phyloP scores from a whole-genome alignment of 306 rosid genomes.

The Inga leiocalycina region DNA sequence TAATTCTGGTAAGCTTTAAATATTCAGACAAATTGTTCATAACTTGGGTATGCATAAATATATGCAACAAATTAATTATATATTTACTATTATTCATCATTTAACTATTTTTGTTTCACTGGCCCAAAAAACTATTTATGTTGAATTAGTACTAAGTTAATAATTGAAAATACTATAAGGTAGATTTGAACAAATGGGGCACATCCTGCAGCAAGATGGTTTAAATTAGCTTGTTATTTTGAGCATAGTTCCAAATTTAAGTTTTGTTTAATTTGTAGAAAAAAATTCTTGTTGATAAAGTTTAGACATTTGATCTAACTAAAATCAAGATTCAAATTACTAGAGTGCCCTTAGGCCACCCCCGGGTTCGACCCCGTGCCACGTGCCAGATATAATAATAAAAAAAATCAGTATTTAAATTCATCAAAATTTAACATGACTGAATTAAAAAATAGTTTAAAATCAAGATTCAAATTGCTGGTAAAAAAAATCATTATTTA shows the following conservation, averaged over 20 bases:
- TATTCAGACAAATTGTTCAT: neutral
- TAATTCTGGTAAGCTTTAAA: conserved; percentile 48
- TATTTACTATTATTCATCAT: no score
- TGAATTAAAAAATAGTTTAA: no score
- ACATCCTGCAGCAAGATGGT: neutral
- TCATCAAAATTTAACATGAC: no score
- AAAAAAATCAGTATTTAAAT: no score
- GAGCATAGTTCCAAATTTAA: neutral
- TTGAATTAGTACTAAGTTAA: neutral
- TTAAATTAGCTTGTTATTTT: neutral
- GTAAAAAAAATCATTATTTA: no score
- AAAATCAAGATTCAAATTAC: neutral
- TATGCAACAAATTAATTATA: neutral
- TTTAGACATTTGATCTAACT: neutral
- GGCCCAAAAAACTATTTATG: neutral
- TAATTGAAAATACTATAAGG: neutral
- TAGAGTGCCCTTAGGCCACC: no score
- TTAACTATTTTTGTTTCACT: neutral
- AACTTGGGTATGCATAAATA: neutral
- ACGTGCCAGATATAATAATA: no score
- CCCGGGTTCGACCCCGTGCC: no score
- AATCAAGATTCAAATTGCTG: neutral
- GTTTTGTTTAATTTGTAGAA: neutral
- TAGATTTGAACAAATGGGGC: neutral
- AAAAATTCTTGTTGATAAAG: neutral